phyloP scores from a whole-genome alignment of 352 stramenopile genomes.

The Pythium grandisporangium region DNA sequence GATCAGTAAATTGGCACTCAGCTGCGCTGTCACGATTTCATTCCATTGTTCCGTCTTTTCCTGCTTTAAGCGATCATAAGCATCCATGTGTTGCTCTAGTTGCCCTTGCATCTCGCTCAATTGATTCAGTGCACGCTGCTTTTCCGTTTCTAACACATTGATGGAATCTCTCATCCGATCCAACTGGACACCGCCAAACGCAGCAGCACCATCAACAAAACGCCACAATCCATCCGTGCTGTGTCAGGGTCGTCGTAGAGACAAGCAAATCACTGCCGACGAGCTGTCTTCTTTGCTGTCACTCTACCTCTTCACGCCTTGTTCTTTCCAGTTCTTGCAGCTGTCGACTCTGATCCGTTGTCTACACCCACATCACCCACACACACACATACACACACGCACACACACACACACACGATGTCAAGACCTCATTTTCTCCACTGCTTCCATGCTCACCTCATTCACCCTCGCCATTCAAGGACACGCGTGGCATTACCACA shows the following conservation, averaged over 20 bases:
- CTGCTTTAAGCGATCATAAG: slow-evolving; percentile 42
- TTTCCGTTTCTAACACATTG: slow-evolving; percentile 24
- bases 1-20: slow-evolving; percentile 67
- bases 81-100: slow-evolving; percentile 31
- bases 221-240: too few species aligned
- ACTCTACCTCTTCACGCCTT: slow-evolving; percentile 29
- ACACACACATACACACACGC: background rate
- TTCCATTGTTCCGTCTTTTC: slow-evolving; percentile 65
- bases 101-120: slow-evolving; percentile 26
- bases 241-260: too few species aligned
- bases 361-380: slow-evolving; percentile 15
- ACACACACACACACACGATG: too few species aligned
- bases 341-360: slow-evolving; percentile 52
- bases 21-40: slow-evolving; percentile 56
- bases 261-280: too few species aligned
- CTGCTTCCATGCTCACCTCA: too few species aligned
- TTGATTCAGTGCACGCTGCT: slow-evolving; percentile 23
- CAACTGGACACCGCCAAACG: too few species aligned
- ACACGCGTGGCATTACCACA: too few species aligned
- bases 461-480: too few species aligned
- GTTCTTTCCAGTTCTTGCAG: slow-evolving; percentile 43
- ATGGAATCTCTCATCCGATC: slow-evolving; percentile 23
- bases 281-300: too few species aligned
- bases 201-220: too few species aligned
- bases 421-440: too few species aligned